Evolutionary conservation across 305 asterid genomes (phyloP).

Genomic region (Fraxinus nigra): DNA sequence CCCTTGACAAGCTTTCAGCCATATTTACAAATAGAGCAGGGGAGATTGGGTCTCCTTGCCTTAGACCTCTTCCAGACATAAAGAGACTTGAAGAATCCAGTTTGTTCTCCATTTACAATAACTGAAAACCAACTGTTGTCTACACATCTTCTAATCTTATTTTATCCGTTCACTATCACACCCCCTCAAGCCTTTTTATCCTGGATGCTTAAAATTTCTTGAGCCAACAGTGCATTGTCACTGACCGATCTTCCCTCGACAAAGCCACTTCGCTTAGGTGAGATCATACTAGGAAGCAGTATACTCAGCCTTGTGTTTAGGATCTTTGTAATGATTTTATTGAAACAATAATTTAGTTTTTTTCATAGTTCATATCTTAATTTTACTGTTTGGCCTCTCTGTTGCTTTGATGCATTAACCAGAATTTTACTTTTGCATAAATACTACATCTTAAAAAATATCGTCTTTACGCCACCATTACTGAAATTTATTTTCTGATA

Average conservation of each 20-base stretch:
- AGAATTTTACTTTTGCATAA: background rate
- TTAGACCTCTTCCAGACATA: background rate
- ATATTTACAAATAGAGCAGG: background rate
- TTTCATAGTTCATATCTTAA: background rate
- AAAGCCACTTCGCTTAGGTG: background rate
- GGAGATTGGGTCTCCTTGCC: background rate
- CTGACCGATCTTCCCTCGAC: background rate
- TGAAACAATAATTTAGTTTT: background rate
- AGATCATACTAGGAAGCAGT: background rate
- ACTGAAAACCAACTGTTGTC: background rate
- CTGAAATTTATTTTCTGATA: background rate
- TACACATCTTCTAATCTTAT: background rate
- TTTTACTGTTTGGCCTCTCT: background rate
- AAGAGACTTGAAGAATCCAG: background rate
- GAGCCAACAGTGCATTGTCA: background rate
- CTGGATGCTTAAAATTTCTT: background rate
- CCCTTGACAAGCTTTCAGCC: background rate
- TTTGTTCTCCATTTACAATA: background rate
- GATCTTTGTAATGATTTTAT: background rate
- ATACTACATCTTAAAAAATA: background rate
- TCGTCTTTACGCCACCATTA: background rate
- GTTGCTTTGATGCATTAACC: background rate
- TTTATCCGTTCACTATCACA: background rate
- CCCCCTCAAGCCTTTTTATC: background rate
- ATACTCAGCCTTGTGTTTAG: background rate